Percentiles rank a stretch among this genome's conserved stretches.
Conservation (phyloP, 768 basidiomycete genomes). For the Tylopilus felleus region DNA sequence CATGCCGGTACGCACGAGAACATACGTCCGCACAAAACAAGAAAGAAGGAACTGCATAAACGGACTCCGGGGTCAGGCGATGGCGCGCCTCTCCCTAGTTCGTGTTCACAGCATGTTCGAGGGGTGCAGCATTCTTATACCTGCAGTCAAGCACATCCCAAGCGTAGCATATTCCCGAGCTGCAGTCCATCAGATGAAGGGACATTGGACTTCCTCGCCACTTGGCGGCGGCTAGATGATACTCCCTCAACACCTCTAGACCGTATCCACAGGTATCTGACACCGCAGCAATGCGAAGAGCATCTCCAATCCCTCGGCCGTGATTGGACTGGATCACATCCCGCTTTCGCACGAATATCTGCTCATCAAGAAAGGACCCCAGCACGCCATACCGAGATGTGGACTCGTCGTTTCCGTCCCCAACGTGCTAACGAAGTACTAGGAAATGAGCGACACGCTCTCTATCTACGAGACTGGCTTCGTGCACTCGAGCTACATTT, state of each 20-base stretch:
- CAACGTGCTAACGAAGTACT: conserved; percentile 69
- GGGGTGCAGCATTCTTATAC: conserved; percentile 48
- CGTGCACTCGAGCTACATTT: conserved; percentile 62
- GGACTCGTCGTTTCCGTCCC: conserved; percentile 78
- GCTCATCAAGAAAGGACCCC: conserved; percentile 10
- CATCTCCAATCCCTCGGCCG: conserved; percentile 8
- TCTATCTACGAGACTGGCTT: conserved; percentile 78
- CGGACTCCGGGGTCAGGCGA: conserved; percentile 2
- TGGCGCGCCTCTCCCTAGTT: conserved; percentile 46
- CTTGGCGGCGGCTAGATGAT: neutral
- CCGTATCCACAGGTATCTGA: conserved; percentile 4
- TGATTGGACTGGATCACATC: conserved; percentile 37
- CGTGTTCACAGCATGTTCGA: conserved; percentile 56
- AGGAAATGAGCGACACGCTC: conserved; percentile 69
- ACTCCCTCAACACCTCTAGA: neutral
- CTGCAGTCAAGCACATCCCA: conserved; percentile 7
- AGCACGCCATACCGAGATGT: conserved; percentile 42
- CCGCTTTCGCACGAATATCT: conserved; percentile 47
- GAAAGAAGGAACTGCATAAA: conserved; percentile 2
- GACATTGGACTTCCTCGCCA: conserved; percentile 20
- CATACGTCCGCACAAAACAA: neutral
- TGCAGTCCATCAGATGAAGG: conserved; percentile 3
- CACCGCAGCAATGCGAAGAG: conserved; percentile 17
- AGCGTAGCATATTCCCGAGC: conserved; percentile 3
- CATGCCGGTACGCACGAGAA: neutral